These are phyloP conservation scores for Aspergillus tubingensis DNA, from an alignment of 2,329 filamentous ascomycete genomes.

Conservation along the genomic window DNA sequence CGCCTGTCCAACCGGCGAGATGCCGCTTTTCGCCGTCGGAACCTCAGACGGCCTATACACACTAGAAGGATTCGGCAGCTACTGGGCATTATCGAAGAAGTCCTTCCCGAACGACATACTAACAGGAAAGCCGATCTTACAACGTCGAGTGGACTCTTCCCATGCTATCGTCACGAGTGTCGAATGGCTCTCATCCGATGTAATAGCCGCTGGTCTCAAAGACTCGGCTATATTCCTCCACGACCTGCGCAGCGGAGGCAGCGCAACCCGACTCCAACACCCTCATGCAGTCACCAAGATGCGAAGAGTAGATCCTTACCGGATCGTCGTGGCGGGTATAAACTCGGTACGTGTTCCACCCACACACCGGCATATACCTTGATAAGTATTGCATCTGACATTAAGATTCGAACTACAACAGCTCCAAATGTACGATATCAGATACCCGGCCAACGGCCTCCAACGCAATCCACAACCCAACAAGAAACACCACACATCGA, in stretches of 20 bases:
- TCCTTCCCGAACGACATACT: constrained; percentile 24
- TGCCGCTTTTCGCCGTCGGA: constrained; percentile 40
- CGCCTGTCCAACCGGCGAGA: constrained; percentile 33
- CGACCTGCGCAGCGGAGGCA: constrained; percentile 38
- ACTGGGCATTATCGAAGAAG: constrained; percentile 34
- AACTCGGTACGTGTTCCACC: constrained; percentile 29
- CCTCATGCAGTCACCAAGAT: constrained; percentile 36
- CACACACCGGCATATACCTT: neutral
- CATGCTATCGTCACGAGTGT: constrained; percentile 36
- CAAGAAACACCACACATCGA: constrained; percentile 29
- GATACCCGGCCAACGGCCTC: constrained; percentile 33
- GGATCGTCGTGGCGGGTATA: constrained; percentile 37
- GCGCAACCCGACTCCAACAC: constrained; percentile 37
- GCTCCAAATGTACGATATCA: constrained; percentile 47
- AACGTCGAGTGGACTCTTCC: constrained; percentile 25
- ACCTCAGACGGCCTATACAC: constrained; percentile 41
- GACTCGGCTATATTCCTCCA: constrained; percentile 39
- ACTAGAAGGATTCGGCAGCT: constrained; percentile 29
- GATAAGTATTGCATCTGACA: neutral
- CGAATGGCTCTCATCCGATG: constrained; percentile 40
- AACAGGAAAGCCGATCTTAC: constrained; percentile 17
- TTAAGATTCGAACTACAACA: constrained; percentile 14
- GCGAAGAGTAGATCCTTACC: constrained; percentile 38
- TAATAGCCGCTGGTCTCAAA: constrained; percentile 40
- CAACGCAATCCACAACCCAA: constrained; percentile 33